Evolutionary conservation across 2,329 filamentous ascomycete species (phyloP).

Genomic region (Alternaria sp.): DNA sequence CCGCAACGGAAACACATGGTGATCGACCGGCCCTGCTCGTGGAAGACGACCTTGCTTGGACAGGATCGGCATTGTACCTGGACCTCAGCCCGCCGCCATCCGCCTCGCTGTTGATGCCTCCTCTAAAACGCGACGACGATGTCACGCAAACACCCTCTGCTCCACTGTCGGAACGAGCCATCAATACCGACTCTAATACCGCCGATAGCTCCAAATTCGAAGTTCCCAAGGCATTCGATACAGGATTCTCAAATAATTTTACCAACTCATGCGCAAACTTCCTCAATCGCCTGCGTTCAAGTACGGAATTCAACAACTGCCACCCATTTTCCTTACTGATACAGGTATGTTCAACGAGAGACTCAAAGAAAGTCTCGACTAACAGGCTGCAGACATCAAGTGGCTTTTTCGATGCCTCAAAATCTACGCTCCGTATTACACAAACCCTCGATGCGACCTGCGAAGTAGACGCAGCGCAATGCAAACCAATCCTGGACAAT

Average conservation of each 20-base stretch:
- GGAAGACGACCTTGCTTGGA: conserved; percentile 40
- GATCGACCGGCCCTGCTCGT: conserved; percentile 40
- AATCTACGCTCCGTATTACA: conserved; percentile 75
- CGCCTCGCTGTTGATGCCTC: conserved; percentile 45
- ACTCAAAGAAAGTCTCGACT: background rate
- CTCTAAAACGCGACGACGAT: conserved; percentile 36
- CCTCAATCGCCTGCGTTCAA: conserved; percentile 71
- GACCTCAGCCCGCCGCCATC: conserved; percentile 42
- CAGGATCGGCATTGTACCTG: conserved; percentile 40
- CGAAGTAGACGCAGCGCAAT: conserved; percentile 69
- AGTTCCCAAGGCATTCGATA: conserved; percentile 58
- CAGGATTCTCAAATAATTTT: conserved; percentile 61
- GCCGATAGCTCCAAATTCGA: conserved; percentile 28
- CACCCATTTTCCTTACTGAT: conserved; percentile 86
- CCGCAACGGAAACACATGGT: conserved; percentile 41
- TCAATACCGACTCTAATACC: conserved; percentile 34
- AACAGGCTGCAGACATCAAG: conserved; percentile 72
- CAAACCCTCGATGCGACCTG: conserved; percentile 83
- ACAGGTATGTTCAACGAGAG: conserved; percentile 64
- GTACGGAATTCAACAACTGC: conserved; percentile 74
- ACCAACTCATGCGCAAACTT: conserved; percentile 69
- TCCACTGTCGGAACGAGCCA: conserved; percentile 34
- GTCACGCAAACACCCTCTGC: conserved; percentile 32
- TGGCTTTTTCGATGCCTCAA: conserved; percentile 81
- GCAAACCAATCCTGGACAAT: conserved; percentile 69